Evolutionary conservation across 2,329 filamentous ascomycete species (phyloP).

Genomic region (Fusarium sp.): DNA sequence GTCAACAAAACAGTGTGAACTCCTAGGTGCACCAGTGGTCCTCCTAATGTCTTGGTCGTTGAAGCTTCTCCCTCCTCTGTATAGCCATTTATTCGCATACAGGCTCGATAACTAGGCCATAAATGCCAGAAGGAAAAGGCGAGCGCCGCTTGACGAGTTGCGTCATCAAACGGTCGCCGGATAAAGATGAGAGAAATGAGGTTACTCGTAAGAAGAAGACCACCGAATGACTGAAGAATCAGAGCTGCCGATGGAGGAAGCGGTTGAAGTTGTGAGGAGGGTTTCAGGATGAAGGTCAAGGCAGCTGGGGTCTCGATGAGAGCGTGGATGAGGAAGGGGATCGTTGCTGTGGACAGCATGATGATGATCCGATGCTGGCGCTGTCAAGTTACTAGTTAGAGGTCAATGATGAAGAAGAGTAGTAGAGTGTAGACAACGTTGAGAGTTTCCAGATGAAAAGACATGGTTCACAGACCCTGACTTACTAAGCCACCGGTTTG

Average conservation of each 20-base stretch:
- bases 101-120: slow-evolving; percentile 59
- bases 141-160: slow-evolving; percentile 48
- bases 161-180: slow-evolving; percentile 45
- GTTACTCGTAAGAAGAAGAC: slow-evolving; percentile 56
- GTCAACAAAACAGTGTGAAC: slow-evolving; percentile 53
- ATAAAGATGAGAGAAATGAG: slow-evolving; percentile 54
- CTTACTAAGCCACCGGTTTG: slow-evolving; percentile 5
- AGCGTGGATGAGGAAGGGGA: slow-evolving; percentile 52
- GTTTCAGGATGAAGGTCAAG: slow-evolving; percentile 56
- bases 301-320: slow-evolving; percentile 55
- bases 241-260: slow-evolving; percentile 53
- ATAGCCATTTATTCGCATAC: slow-evolving; percentile 44
- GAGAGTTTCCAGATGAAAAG: neutral
- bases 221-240: slow-evolving; percentile 59
- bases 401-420: neutral
- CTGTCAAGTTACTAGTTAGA: neutral
- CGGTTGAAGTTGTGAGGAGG: slow-evolving; percentile 54
- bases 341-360: slow-evolving; percentile 13
- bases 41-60: slow-evolving; percentile 51
- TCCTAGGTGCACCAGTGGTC: slow-evolving; percentile 57
- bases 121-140: slow-evolving; percentile 60
- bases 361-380: neutral
- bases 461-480: neutral
- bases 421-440: neutral
- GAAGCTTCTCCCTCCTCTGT: slow-evolving; percentile 6